Percentiles rank a stretch among this genome's conserved stretches.
phyloP scores from a whole-genome alignment of 345 rosid species.

The Bruguiera parviflora region DNA sequence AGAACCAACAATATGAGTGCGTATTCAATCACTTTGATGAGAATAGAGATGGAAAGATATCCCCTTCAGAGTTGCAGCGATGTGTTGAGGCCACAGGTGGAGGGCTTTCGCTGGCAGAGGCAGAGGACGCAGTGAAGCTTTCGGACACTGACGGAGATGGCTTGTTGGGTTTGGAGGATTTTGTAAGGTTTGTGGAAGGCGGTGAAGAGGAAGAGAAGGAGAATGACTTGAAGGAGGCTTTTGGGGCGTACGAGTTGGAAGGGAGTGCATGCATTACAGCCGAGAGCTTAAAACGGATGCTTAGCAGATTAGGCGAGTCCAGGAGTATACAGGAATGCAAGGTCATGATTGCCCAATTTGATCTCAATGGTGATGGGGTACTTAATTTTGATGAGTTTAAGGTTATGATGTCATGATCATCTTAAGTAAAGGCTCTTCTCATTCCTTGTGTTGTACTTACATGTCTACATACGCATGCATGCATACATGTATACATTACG shows the following conservation, averaged over 20 bases:
- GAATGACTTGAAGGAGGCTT: slow-evolving; percentile 21
- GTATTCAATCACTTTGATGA: slow-evolving; percentile 26
- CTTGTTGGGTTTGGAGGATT: slow-evolving; percentile 20
- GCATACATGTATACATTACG: no score
- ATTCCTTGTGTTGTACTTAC: no score
- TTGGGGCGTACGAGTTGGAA: slow-evolving; percentile 27
- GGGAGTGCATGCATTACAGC: slow-evolving; percentile 22
- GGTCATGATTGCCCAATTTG: slow-evolving; percentile 26
- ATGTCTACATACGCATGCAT: no score
- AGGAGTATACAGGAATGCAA: slow-evolving; percentile 3
- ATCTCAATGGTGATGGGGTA: slow-evolving; percentile 30
- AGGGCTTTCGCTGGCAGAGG: slow-evolving; percentile 14
- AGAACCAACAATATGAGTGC: slow-evolving; percentile 9
- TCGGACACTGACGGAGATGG: slow-evolving; percentile 28
- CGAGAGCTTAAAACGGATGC: slow-evolving; percentile 26
- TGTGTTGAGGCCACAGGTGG: slow-evolving; percentile 15
- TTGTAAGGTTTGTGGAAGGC: slow-evolving; percentile 21
- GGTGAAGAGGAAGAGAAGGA: slow-evolving; percentile 26
- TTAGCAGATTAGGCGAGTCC: slow-evolving; percentile 18
- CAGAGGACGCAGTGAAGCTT: slow-evolving; percentile 18
- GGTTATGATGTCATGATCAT: background rate
- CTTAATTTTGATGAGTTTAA: slow-evolving; percentile 31
- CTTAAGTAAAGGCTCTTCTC: no score
- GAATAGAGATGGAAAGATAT: slow-evolving; percentile 27
- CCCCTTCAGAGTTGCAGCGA: slow-evolving; percentile 12